Conservation (phyloP, 2,329 filamentous ascomycete species). For the Bipolaris oryzae region DNA sequence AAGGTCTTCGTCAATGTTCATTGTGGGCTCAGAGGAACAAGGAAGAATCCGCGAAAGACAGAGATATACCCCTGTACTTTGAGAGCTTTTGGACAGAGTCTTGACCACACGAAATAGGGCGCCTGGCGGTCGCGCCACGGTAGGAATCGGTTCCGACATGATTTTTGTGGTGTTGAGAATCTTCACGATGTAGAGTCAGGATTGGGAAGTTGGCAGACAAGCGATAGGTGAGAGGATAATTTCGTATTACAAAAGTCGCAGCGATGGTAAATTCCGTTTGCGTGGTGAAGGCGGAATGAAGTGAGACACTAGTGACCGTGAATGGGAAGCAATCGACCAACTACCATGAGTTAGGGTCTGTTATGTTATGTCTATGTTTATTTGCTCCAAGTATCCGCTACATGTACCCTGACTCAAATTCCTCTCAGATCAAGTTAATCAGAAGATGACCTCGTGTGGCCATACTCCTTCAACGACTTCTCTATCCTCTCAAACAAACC, state of each 20-base stretch:
- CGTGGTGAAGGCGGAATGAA: too few species aligned
- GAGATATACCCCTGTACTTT: background rate
- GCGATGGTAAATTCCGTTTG: too few species aligned
- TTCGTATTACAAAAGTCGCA: too few species aligned
- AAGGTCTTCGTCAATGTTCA: background rate
- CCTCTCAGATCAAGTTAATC: background rate
- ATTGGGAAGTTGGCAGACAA: too few species aligned
- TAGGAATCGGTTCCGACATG: background rate
- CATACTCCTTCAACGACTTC: conserved; percentile 48
- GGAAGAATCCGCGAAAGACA: conserved; percentile 12
- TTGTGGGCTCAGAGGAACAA: background rate
- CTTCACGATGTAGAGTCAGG: background rate
- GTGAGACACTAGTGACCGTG: too few species aligned
- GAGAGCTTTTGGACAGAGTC: background rate
- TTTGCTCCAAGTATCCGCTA: too few species aligned
- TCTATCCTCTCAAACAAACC: conserved; percentile 39
- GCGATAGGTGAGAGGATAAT: too few species aligned
- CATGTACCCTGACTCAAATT: background rate
- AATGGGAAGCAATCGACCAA: too few species aligned
- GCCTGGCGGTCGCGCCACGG: conserved; percentile 6
- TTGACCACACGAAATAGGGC: conserved; percentile 14
- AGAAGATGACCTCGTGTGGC: conserved; percentile 33
- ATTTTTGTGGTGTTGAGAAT: background rate
- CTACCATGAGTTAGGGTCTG: too few species aligned
- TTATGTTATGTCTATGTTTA: too few species aligned